These are phyloP conservation scores for Euphorbia lathyris DNA, from an alignment of 345 rosid genomes.

Conservation along the genomic window DNA sequence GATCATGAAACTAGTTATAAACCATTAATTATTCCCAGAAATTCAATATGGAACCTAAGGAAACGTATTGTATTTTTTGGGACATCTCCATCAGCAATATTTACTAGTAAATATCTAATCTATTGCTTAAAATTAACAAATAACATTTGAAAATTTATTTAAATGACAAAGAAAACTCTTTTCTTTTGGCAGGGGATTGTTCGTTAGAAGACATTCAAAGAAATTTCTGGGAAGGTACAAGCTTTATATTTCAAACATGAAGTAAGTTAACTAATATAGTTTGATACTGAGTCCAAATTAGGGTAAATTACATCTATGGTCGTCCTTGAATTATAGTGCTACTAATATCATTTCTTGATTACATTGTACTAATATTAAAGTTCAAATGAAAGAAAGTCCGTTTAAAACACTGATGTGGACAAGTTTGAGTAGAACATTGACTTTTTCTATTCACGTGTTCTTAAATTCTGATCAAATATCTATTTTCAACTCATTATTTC, in stretches of 20 bases:
- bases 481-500: no score
- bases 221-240: slow-evolving; percentile 17
- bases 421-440: no score
- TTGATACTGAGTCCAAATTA: background rate
- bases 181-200: slow-evolving; percentile 12
- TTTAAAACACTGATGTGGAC: no score
- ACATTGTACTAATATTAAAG: no score
- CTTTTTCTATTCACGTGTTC: no score
- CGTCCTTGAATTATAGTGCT: no score
- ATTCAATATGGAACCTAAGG: slow-evolving; percentile 30
- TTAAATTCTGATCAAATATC: no score
- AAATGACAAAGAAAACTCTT: background rate
- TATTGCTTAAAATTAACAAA: background rate
- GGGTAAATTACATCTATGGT: no score
- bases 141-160: background rate
- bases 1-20: slow-evolving; percentile 50
- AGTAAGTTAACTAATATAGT: no score
- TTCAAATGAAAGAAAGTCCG: no score
- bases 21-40: slow-evolving; percentile 39
- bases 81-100: slow-evolving; percentile 37
- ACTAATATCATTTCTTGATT: no score
- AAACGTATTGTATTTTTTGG: slow-evolving; percentile 47
- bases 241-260: background rate
- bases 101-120: slow-evolving; percentile 28
- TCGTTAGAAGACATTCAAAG: slow-evolving; percentile 10